Evolutionary conservation across 441 rosid species (phyloP).

Genomic region (Pelargonium cotyledonis): DNA sequence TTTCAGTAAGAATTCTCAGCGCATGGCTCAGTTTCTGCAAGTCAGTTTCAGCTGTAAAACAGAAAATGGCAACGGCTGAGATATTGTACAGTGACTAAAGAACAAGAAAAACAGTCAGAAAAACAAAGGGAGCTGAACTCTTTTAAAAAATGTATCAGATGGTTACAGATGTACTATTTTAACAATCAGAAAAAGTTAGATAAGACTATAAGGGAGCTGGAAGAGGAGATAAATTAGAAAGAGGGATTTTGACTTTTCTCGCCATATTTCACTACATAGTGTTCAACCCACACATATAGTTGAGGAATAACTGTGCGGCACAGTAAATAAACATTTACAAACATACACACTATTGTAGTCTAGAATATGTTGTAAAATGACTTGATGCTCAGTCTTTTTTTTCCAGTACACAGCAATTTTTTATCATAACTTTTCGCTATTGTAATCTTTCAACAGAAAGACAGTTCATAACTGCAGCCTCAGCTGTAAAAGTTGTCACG

Average conservation of each 20-base stretch:
- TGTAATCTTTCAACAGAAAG: too few relatives aligned
- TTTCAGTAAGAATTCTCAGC: conserved; percentile 74
- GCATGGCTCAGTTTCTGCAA: conserved; percentile 64
- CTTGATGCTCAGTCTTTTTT: too few relatives aligned
- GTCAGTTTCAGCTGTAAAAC: conserved; percentile 62
- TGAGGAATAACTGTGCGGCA: too few relatives aligned
- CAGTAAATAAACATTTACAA: too few relatives aligned
- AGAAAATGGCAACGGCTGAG: conserved; percentile 14
- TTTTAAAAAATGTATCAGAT: not conserved
- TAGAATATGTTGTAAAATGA: too few relatives aligned
- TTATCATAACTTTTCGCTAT: too few relatives aligned
- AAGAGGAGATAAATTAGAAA: not conserved
- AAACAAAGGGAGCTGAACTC: not conserved
- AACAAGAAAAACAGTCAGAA: not conserved
- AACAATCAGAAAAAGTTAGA: not conserved
- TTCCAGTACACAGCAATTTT: too few relatives aligned
- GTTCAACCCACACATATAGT: too few relatives aligned
- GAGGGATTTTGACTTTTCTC: not conserved
- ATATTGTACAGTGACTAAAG: not conserved
- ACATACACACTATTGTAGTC: too few relatives aligned
- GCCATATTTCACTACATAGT: not conserved
- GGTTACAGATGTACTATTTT: not conserved
- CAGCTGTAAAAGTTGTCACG: too few relatives aligned
- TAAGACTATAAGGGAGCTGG: too few relatives aligned
- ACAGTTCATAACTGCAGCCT: too few relatives aligned